phyloP scores from a whole-genome alignment of 2,329 filamentous ascomycete species.

The Nothophaeocryptopus gaeumannii region DNA sequence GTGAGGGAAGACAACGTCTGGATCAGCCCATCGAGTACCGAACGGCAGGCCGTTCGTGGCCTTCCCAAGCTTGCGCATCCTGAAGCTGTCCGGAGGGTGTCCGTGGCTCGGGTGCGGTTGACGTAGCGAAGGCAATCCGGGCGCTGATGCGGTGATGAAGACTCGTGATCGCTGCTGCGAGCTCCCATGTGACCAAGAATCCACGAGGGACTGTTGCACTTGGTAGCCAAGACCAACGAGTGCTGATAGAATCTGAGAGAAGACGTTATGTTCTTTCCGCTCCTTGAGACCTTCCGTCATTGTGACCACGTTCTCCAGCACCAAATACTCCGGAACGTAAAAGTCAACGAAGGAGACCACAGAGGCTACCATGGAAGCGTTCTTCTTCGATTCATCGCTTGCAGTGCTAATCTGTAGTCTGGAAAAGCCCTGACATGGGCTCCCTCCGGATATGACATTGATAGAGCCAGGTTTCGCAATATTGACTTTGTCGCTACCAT shows the following conservation, averaged over 20 bases:
- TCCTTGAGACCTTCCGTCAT: constrained; percentile 53
- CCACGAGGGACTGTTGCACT: constrained; percentile 63
- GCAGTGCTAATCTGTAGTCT: constrained; percentile 57
- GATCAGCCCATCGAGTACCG: constrained; percentile 49
- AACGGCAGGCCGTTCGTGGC: constrained; percentile 61
- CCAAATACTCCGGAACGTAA: constrained; percentile 69
- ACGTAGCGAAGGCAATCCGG: constrained; percentile 57
- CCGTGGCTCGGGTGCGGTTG: constrained; percentile 62
- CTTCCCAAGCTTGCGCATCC: constrained; percentile 51
- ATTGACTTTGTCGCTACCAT: constrained; percentile 41
- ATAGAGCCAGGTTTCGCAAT: constrained; percentile 63
- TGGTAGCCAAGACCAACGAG: constrained; percentile 78
- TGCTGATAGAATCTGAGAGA: constrained; percentile 69
- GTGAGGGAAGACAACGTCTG: constrained; percentile 59
- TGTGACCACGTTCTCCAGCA: constrained; percentile 72
- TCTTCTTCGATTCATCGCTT: constrained; percentile 58
- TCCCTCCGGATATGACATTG: constrained; percentile 68
- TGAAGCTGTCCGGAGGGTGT: constrained; percentile 44
- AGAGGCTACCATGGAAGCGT: constrained; percentile 74
- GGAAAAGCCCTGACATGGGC: constrained; percentile 76
- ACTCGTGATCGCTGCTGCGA: constrained; percentile 65
- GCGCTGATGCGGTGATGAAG: constrained; percentile 69
- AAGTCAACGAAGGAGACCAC: constrained; percentile 73
- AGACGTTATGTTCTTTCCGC: constrained; percentile 57
- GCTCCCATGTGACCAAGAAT: constrained; percentile 67